These are phyloP conservation scores for Phytopythium mirpurense DNA, from an alignment of 352 stramenopile species.

Conservation along the genomic window DNA sequence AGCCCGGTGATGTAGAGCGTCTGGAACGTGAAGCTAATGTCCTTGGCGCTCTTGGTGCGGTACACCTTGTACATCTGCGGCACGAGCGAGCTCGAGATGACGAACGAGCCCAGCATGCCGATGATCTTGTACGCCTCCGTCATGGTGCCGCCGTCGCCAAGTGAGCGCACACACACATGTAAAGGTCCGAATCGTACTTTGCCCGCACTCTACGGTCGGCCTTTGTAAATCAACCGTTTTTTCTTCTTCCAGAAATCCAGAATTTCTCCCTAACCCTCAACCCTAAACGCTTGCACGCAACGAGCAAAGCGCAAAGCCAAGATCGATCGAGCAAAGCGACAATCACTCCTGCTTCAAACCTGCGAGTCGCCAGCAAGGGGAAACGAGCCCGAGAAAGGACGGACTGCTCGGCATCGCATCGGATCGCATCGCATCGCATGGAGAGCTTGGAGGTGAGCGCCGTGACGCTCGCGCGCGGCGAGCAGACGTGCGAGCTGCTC, in stretches of 20 bases:
- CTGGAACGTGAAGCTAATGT: slow-evolving; percentile 49
- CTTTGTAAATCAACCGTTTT: too few relatives aligned
- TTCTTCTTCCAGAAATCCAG: too few relatives aligned
- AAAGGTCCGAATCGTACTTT: too few relatives aligned
- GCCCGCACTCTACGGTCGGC: too few relatives aligned
- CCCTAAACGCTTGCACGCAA: too few relatives aligned
- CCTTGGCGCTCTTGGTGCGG: slow-evolving; percentile 50
- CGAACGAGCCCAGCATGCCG: slow-evolving; percentile 52
- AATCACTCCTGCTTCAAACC: slow-evolving; percentile 1
- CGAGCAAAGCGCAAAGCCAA: too few relatives aligned
- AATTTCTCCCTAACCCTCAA: too few relatives aligned
- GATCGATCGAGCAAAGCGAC: slow-evolving; percentile 16
- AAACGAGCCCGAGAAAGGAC: slow-evolving; percentile 3
- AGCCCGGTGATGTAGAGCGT: slow-evolving; percentile 37
- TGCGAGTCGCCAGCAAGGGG: background rate
- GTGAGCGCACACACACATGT: too few relatives aligned
- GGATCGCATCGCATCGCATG: background rate
- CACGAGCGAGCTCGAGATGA: slow-evolving; percentile 51
- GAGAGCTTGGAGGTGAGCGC: slow-evolving; percentile 21
- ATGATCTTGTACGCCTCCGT: slow-evolving; percentile 42
- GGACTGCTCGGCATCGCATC: too few relatives aligned
- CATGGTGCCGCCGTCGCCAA: slow-evolving; percentile 8
- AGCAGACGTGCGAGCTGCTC: slow-evolving; percentile 29
- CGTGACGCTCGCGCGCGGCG: slow-evolving; percentile 31
- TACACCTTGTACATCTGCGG: slow-evolving; percentile 59